phyloP scores from a whole-genome alignment of 2,329 filamentous ascomycete genomes.

The Huntiella savannae region DNA sequence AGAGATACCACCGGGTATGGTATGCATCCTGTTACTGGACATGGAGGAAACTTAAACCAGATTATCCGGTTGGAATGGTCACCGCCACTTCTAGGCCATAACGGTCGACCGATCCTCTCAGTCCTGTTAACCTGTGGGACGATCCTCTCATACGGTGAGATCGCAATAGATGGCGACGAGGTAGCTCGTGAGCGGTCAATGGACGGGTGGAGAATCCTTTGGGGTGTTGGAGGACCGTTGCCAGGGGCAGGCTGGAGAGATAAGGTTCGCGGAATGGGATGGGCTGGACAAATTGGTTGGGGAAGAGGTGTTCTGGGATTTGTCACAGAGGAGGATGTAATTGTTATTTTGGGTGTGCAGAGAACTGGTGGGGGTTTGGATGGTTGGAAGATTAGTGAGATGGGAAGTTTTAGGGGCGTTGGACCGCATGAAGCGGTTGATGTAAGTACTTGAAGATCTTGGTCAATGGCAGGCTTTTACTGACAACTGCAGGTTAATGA shows the following conservation, averaged over 20 bases:
- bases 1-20: constrained; percentile 25
- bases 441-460: constrained; percentile 15
- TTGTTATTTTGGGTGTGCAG: constrained; percentile 32
- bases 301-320: constrained; percentile 31
- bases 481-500: constrained; percentile 17
- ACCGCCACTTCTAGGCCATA: constrained; percentile 36
- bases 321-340: constrained; percentile 28
- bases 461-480: neutral
- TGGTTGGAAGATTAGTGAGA: constrained; percentile 32
- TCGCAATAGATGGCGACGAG: constrained; percentile 12
- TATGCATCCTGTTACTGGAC: constrained; percentile 25
- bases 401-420: constrained; percentile 27
- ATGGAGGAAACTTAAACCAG: constrained; percentile 34
- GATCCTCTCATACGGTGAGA: constrained; percentile 32
- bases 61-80: constrained; percentile 36
- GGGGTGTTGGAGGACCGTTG: constrained; percentile 34
- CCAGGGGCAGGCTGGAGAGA: constrained; percentile 21
- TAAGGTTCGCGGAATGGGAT: constrained; percentile 32
- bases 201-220: constrained; percentile 33
- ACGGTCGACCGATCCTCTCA: constrained; percentile 31
- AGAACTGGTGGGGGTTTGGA: constrained; percentile 11
- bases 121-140: constrained; percentile 31
- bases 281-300: constrained; percentile 26
- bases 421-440: constrained; percentile 13
- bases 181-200: constrained; percentile 21